Evolutionary conservation across 2,329 filamentous ascomycete species (phyloP).

Genomic region (Didymella sp.): DNA sequence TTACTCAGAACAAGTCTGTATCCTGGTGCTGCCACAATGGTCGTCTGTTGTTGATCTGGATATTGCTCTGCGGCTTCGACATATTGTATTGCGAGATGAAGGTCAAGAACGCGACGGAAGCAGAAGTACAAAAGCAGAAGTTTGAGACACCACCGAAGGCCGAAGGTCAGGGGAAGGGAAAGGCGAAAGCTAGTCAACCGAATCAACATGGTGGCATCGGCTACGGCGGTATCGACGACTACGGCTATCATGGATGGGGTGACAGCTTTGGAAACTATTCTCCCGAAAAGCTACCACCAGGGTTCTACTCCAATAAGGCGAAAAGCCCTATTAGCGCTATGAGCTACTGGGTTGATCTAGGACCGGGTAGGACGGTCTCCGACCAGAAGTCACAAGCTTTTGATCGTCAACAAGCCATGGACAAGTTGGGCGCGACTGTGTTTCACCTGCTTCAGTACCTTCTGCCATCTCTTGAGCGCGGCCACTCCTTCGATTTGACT

Average conservation of each 20-base stretch:
- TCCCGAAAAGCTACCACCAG: not conserved
- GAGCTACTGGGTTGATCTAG: not conserved
- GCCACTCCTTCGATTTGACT: conserved; percentile 37
- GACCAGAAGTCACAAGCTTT: not conserved
- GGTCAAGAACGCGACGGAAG: conserved; percentile 20
- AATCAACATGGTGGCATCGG: conserved; percentile 19
- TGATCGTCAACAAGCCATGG: conserved; percentile 12
- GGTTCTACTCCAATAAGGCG: not conserved
- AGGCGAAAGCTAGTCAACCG: not conserved
- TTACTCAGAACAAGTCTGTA: conserved; percentile 18
- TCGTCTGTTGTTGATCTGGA: conserved; percentile 47
- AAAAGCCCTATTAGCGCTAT: too few species aligned
- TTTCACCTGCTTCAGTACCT: conserved; percentile 33
- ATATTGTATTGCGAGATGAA: conserved; percentile 15
- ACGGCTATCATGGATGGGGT: not conserved
- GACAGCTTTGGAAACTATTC: not conserved
- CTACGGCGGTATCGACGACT: conserved; percentile 15
- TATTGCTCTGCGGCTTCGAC: conserved; percentile 50
- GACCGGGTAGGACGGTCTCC: not conserved
- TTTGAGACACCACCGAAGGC: not conserved
- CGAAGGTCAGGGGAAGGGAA: not conserved
- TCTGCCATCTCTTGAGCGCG: conserved; percentile 31
- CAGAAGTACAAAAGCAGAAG: conserved; percentile 10
- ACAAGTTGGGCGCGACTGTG: conserved; percentile 19
- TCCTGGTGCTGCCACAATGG: conserved; percentile 49